A percentile compares a stretch with the other conserved stretches of the same genome.
Evolutionary conservation across 75 land plant genomes (phyloP).

Genomic region (Gnetum montanum): DNA sequence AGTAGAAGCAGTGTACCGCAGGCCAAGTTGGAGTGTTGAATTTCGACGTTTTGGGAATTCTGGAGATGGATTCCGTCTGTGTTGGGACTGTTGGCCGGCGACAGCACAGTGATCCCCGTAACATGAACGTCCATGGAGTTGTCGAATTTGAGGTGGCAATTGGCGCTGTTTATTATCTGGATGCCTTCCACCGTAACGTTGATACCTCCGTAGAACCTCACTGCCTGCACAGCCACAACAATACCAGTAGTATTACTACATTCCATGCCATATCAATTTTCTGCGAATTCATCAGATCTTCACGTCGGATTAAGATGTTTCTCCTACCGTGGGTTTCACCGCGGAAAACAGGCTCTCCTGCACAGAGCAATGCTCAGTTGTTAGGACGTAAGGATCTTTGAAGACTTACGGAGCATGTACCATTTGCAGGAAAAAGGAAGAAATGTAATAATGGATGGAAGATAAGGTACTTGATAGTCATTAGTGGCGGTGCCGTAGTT

Average conservation of each 20-base stretch:
- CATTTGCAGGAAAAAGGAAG: too few species aligned
- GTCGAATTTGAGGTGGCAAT: conserved; percentile 74
- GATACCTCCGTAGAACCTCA: conserved; percentile 62
- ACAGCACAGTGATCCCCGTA: conserved; percentile 35
- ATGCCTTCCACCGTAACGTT: conserved; percentile 51
- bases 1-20: conserved; percentile 9
- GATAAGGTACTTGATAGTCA: background rate
- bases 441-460: background rate
- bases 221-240: too few species aligned
- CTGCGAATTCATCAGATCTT: too few species aligned
- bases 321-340: conserved; percentile 7
- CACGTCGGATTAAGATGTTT: background rate
- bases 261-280: too few species aligned
- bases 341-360: background rate
- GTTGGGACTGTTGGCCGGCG: conserved; percentile 73
- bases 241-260: too few species aligned
- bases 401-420: background rate
- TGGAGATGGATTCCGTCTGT: conserved; percentile 89
- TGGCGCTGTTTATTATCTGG: conserved; percentile 60
- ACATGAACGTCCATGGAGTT: conserved; percentile 32
- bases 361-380: background rate
- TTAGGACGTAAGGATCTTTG: background rate
- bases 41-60: conserved; percentile 44
- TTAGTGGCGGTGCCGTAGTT: background rate
- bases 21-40: conserved; percentile 36